phyloP scores from a whole-genome alignment of 176 grass and related monocot genomes.

The Triticum turgidum region DNA sequence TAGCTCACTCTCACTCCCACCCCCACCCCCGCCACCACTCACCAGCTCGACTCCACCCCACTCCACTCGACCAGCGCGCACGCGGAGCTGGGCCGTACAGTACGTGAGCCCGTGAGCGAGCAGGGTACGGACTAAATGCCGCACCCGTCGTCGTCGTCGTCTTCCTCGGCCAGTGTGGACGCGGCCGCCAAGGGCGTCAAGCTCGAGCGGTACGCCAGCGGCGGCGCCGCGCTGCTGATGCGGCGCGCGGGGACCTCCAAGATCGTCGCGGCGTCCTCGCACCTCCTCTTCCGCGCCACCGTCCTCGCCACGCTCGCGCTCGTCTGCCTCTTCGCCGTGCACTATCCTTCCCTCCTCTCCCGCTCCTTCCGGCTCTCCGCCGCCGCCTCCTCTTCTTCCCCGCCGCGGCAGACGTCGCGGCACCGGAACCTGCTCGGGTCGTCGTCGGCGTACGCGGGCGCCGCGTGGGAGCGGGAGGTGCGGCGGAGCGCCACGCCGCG shows the following conservation, averaged over 20 bases:
- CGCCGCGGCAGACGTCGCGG: background rate
- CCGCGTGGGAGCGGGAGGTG: conserved; percentile 54
- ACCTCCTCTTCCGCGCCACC: conserved; percentile 67
- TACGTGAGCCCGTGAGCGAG: background rate
- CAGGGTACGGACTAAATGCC: background rate
- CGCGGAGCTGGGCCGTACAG: background rate
- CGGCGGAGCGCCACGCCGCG: conserved; percentile 50
- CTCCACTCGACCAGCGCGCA: background rate
- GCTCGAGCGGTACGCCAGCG: conserved; percentile 47
- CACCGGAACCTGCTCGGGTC: conserved; percentile 75
- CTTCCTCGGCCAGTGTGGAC: conserved; percentile 36
- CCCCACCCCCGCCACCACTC: background rate
- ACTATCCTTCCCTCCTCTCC: conserved; percentile 78
- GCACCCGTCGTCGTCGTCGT: conserved; percentile 1
- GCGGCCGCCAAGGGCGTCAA: conserved; percentile 50
- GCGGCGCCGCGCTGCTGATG: conserved; percentile 40
- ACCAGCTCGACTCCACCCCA: background rate
- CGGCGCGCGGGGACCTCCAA: conserved; percentile 55
- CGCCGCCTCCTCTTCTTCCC: conserved; percentile 17
- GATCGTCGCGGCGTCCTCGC: conserved; percentile 55
- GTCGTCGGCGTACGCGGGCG: conserved; percentile 28
- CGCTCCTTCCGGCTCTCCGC: conserved; percentile 52
- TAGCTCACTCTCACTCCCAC: background rate
- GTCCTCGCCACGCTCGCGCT: conserved; percentile 68
- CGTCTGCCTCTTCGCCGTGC: conserved; percentile 67